Conservation (phyloP, 208 protist genomes). For the Crithidia bombi region DNA sequence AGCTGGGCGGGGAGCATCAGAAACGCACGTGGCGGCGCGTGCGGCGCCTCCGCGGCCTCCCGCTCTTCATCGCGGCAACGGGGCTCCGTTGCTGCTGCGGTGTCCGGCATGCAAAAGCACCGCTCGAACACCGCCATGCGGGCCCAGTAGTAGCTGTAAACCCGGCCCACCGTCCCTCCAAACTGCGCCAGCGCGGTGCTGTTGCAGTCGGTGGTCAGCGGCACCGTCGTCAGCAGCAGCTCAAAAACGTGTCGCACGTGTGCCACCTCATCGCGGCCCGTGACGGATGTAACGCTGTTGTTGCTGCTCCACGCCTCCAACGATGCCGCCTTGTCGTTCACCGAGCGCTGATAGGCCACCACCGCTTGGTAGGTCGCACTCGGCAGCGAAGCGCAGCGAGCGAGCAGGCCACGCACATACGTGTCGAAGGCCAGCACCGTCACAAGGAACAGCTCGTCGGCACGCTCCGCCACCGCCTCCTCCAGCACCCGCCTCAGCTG, state of each 20-base stretch:
- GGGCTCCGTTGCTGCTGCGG: no score
- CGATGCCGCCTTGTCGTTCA: background rate
- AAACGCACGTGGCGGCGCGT: slow-evolving; percentile 18
- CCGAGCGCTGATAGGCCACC: background rate
- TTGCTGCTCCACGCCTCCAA: slow-evolving; percentile 1
- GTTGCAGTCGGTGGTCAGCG: background rate
- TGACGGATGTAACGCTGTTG: background rate
- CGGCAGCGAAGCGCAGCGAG: slow-evolving; percentile 2
- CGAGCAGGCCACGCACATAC: slow-evolving; percentile 12
- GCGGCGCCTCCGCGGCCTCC: slow-evolving; percentile 8
- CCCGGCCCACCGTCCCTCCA: background rate
- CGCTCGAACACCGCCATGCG: slow-evolving; percentile 36
- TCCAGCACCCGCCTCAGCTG: background rate
- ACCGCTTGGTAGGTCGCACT: slow-evolving; percentile 4
- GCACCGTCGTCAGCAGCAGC: slow-evolving; percentile 7
- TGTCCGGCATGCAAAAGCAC: slow-evolving; percentile 2
- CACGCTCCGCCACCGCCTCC: slow-evolving; percentile 11
- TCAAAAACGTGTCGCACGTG: slow-evolving; percentile 7
- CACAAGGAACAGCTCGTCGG: slow-evolving; percentile 14
- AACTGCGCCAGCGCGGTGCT: slow-evolving; percentile 10
- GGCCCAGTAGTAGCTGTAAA: slow-evolving; percentile 29
- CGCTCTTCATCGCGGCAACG: background rate
- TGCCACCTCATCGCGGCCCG: background rate
- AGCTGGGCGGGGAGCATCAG: slow-evolving; percentile 31
- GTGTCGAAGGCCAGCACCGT: slow-evolving; percentile 1